Evolutionary conservation across 139 green algal species (phyloP).

Genomic region (Picochlorum sp.): DNA sequence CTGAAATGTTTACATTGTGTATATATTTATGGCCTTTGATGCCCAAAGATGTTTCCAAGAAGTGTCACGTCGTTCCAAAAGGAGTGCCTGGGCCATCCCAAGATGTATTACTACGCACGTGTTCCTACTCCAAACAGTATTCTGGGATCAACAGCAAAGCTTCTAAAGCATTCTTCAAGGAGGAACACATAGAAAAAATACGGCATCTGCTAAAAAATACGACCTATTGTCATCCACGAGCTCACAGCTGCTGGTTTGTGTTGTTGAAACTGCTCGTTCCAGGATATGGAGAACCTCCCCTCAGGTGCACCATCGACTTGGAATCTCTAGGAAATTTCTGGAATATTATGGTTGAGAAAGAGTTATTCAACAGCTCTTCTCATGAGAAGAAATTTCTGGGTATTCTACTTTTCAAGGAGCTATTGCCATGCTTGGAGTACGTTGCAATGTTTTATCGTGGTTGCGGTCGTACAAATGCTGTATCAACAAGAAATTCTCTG

Average conservation of each 20-base stretch:
- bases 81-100: too few relatives aligned
- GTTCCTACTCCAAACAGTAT: too few relatives aligned
- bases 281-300: not conserved
- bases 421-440: not conserved
- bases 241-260: not conserved
- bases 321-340: constrained; percentile 1
- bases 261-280: constrained; percentile 3
- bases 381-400: constrained; percentile 5
- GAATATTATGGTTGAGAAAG: constrained; percentile 7
- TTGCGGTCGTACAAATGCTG: not conserved
- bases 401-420: not conserved
- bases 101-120: too few relatives aligned
- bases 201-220: not conserved
- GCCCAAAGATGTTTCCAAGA: too few relatives aligned
- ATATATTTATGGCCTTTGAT: too few relatives aligned
- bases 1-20: too few relatives aligned
- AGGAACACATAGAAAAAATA: constrained; percentile 1
- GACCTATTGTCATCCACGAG: not conserved
- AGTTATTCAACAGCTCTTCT: constrained; percentile 1
- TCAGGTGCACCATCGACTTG: not conserved
- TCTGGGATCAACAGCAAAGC: too few relatives aligned
- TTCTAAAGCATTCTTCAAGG: not conserved
- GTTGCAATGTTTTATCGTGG: not conserved
- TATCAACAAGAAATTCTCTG: not conserved
- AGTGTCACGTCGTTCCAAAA: too few relatives aligned